Base-by-base conservation (phyloP, 2,329 filamentous ascomycete genomes). In the Trichophyton rubrum region DNA sequence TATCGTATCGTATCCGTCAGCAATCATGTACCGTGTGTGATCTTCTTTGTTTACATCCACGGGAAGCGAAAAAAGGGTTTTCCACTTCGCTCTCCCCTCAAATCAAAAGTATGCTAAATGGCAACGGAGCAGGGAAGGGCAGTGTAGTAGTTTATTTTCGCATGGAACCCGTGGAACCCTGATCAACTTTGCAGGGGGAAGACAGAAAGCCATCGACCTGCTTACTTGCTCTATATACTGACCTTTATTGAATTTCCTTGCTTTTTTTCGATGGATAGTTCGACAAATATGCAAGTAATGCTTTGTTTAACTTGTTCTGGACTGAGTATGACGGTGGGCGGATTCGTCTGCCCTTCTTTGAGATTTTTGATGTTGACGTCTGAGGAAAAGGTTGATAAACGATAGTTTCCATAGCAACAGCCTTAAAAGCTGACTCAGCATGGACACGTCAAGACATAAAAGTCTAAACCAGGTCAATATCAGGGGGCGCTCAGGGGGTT, bases 361-460 rank as follows among this genome's bases (percentile, higher is more conserved):
- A 15, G 40, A 9, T 6, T 41, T 57, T 41, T 57, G 22, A 57
- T 57, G 55, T 57, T 57, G 55, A 55, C 51, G 27, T 35, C 15
- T 35, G 6, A 11, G 27, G 51, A 57, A 43, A 57, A 57, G 55
- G 35, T 43, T 40, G 55, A 57, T 57, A 24, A 15, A 13, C 55
- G 55, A 57, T 57, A 57, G 55, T 57, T 57, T 57, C 55, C 55
- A 57, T 43, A 20, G 55, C 55, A 57, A 57, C 55, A 33, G n/a
- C 35, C 55, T 15, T 17, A 2, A 5, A 24, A 13, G 45, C 45
- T 51, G 45, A 51, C 45, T 27, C 45, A 51, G 8, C 45, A 51
- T 8, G 20, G 3, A 27, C 20, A 51, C 20, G 45, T 45, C 27
- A n/a, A 20, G 15, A 3, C n/a, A 45, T n/a, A 45, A 45, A 43